Percentiles rank a stretch among this genome's conserved stretches.
Conservation (phyloP, 2,329 filamentous ascomycete species). For the Fusarium stilboides region DNA sequence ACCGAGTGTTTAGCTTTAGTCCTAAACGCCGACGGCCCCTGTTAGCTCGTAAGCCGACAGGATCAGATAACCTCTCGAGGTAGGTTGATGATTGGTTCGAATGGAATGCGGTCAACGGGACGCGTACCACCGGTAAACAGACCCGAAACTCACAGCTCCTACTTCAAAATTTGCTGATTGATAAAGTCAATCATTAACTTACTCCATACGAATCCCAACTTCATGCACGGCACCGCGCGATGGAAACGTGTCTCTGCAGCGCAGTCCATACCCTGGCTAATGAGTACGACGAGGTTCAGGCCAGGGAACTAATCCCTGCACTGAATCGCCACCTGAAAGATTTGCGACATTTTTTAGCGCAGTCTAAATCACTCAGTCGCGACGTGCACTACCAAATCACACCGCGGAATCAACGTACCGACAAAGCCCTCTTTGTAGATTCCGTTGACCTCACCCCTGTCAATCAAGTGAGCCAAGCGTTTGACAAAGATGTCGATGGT, state of each 20-base stretch:
- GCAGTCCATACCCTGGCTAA: not conserved
- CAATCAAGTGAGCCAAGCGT: constrained; percentile 30
- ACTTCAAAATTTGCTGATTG: too few species aligned
- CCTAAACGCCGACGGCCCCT: too few species aligned
- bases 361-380: constrained; percentile 45
- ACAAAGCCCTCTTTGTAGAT: constrained; percentile 45
- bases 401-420: constrained; percentile 48
- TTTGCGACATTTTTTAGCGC: constrained; percentile 44
- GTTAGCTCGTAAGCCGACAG: not conserved
- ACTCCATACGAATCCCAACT: accelerated
- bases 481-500: constrained; percentile 21
- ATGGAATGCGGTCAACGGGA: not conserved
- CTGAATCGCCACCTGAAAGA: constrained; percentile 46
- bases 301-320: not conserved
- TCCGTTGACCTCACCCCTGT: constrained; percentile 33
- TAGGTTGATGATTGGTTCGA: not conserved
- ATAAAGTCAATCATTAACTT: not conserved
- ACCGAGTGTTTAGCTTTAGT: too few species aligned
- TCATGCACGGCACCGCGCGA: accelerated
- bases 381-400: constrained; percentile 49
- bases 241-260: not conserved
- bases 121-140: not conserved
- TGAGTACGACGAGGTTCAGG: accelerated
- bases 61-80: not conserved
- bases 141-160: too few species aligned